These are phyloP conservation scores for Arthrinium puccinioides DNA, from an alignment of 2,329 filamentous ascomycete species.

Conservation along the genomic window DNA sequence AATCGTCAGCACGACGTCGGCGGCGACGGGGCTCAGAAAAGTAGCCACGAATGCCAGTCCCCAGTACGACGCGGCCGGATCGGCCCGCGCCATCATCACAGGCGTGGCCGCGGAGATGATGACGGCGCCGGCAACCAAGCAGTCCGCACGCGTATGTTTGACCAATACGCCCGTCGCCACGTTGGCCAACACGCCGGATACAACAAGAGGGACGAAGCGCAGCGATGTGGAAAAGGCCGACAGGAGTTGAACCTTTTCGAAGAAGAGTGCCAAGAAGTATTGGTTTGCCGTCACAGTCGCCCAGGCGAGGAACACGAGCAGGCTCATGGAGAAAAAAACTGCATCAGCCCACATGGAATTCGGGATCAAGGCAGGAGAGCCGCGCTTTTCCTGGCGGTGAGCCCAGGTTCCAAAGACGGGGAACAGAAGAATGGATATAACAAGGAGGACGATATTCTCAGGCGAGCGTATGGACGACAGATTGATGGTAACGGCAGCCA, in stretches of 20 bases:
- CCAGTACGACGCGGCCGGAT: background rate
- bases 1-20: background rate
- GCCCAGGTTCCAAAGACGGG: background rate
- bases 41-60: background rate
- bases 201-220: slow-evolving; percentile 23
- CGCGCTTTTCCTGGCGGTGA: background rate
- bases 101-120: background rate
- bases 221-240: slow-evolving; percentile 38
- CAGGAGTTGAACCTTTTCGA: slow-evolving; percentile 38
- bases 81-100: background rate
- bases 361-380: background rate
- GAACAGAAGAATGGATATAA: background rate
- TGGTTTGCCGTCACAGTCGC: slow-evolving; percentile 39
- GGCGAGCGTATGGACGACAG: too few relatives aligned
- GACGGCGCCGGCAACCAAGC: too few relatives aligned
- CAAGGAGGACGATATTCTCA: background rate
- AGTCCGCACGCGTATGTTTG: too few relatives aligned
- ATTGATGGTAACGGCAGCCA: too few relatives aligned
- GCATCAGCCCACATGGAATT: background rate
- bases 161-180: background rate
- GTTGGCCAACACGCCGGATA: background rate
- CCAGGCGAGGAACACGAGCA: slow-evolving; percentile 39
- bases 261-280: slow-evolving; percentile 41
- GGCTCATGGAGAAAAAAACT: slow-evolving; percentile 30
- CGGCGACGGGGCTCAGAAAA: background rate